These are phyloP conservation scores for Delonix regia DNA, from an alignment of 306 rosid species.

Conservation along the genomic window DNA sequence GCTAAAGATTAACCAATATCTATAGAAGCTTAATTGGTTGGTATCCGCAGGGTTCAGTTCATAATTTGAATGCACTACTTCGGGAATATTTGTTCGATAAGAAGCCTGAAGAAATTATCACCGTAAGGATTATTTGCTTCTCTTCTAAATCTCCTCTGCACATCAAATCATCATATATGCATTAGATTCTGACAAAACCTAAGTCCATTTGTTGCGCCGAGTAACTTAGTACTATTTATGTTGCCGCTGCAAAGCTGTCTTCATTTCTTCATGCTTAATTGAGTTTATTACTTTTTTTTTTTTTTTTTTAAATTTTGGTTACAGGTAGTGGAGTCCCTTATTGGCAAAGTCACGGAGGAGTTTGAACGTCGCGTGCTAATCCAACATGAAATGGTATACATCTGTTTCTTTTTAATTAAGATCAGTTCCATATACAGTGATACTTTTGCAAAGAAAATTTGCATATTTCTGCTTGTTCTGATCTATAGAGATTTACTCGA, in stretches of 20 bases:
- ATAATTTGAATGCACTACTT: conserved; percentile 58
- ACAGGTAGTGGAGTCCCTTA: conserved; percentile 78
- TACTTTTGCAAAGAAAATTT: background rate
- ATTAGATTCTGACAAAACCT: background rate
- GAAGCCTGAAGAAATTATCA: conserved; percentile 83
- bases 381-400: conserved; percentile 62
- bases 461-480: background rate
- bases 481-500: background rate
- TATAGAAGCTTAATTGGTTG: conserved; percentile 29
- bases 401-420: conserved; percentile 9
- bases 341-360: conserved; percentile 85
- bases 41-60: conserved; percentile 60
- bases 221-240: background rate
- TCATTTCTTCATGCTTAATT: background rate
- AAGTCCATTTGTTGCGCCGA: background rate
- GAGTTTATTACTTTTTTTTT: background rate
- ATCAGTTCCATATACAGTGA: background rate
- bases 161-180: background rate
- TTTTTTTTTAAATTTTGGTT: background rate
- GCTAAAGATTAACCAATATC: background rate
- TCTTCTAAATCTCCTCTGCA: background rate
- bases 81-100: conserved; percentile 64
- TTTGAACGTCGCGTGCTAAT: conserved; percentile 62
- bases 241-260: background rate
- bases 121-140: conserved; percentile 51